phyloP scores from a whole-genome alignment of 148 eudicot genomes.

The Linanthus parryae region DNA sequence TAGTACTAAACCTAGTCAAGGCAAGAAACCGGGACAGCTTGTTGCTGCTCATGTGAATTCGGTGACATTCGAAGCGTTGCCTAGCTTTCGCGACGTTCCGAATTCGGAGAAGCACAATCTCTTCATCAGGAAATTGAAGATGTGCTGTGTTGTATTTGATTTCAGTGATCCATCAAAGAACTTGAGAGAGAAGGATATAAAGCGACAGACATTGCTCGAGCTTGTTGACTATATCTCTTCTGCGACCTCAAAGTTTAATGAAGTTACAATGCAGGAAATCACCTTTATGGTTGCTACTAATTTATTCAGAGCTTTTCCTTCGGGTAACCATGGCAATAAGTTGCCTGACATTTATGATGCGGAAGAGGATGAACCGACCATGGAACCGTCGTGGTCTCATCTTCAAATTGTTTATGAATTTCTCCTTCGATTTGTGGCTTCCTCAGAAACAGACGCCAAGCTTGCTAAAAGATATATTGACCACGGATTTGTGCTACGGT shows the following conservation, averaged over 20 bases:
- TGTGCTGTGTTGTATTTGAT: constrained; percentile 47
- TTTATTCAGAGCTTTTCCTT: constrained; percentile 35
- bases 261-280: constrained; percentile 39
- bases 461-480: constrained; percentile 40
- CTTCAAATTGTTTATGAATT: constrained; percentile 48
- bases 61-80: constrained; percentile 31
- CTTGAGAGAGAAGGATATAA: constrained; percentile 41
- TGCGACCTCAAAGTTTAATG: constrained; percentile 31
- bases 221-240: constrained; percentile 43
- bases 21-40: constrained; percentile 9
- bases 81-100: constrained; percentile 40
- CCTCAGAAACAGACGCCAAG: constrained; percentile 40
- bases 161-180: constrained; percentile 40
- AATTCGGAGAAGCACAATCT: constrained; percentile 39
- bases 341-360: constrained; percentile 30
- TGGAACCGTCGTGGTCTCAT: constrained; percentile 57
- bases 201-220: constrained; percentile 46
- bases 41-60: constrained; percentile 8
- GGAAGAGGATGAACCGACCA: constrained; percentile 45
- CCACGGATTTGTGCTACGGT: constrained; percentile 37
- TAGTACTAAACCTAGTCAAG: constrained; percentile 12
- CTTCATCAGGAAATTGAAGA: constrained; percentile 33
- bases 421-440: constrained; percentile 42
- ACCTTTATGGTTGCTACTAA: constrained; percentile 41
- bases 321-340: constrained; percentile 32